phyloP scores from a whole-genome alignment of 1,139 yeast genomes.

The Debaryomyces robertsiae region DNA sequence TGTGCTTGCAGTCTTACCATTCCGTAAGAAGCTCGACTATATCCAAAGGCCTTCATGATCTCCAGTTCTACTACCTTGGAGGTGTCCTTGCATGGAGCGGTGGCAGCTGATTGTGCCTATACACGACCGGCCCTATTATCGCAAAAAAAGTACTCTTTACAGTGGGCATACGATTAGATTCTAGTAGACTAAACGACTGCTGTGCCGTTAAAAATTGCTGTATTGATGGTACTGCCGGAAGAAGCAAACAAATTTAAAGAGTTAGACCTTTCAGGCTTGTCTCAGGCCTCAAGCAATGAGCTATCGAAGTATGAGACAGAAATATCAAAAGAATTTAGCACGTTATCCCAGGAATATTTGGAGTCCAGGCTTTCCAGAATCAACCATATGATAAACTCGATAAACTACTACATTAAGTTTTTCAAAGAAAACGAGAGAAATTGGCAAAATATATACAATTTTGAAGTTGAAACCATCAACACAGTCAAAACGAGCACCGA shows the following conservation, averaged over 20 bases:
- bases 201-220: background rate
- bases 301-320: slow-evolving; percentile 31
- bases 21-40: too few species aligned
- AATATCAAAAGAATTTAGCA: slow-evolving; percentile 35
- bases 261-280: slow-evolving; percentile 13
- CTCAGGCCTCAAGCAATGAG: slow-evolving; percentile 31
- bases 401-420: slow-evolving; percentile 31
- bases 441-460: slow-evolving; percentile 38
- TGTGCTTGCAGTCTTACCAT: too few species aligned
- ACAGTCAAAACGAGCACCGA: slow-evolving; percentile 38
- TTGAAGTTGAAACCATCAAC: slow-evolving; percentile 39
- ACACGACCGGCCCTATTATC: slow-evolving; percentile 7
- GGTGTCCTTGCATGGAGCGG: too few species aligned
- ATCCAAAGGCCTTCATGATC: too few species aligned
- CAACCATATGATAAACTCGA: slow-evolving; percentile 29
- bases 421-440: slow-evolving; percentile 33
- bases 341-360: slow-evolving; percentile 32
- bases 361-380: slow-evolving; percentile 36
- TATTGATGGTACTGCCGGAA: slow-evolving; percentile 6
- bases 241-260: slow-evolving; percentile 7
- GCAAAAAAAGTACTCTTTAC: slow-evolving; percentile 6
- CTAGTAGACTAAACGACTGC: too few species aligned
- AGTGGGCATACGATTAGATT: too few species aligned
- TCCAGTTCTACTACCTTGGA: too few species aligned
- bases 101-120: background rate